A percentile compares a stretch with the other conserved stretches of the same genome.
phyloP scores from a whole-genome alignment of 202 grass and related monocot genomes.

The Schoenoplectus tabernaemontani region DNA sequence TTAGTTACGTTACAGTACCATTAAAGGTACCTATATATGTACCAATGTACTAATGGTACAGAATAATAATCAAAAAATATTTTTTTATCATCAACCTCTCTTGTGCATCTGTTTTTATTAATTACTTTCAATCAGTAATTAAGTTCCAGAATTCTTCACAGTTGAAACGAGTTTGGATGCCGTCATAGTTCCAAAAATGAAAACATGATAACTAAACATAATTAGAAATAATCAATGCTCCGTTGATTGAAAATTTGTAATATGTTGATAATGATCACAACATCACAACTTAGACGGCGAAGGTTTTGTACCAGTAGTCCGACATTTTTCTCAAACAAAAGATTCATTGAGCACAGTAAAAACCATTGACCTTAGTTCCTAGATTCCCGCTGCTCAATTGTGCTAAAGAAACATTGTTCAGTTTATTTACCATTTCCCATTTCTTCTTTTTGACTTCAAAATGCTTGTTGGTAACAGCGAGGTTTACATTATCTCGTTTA shows the following conservation, averaged over 20 bases:
- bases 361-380: slow-evolving; percentile 9
- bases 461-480: slow-evolving; percentile 27
- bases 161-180: too few species aligned
- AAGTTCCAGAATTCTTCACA: too few species aligned
- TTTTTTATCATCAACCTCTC: too few species aligned
- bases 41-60: too few species aligned
- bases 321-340: not conserved
- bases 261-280: not conserved
- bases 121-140: too few species aligned
- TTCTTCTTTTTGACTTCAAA: not conserved
- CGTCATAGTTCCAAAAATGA: not conserved
- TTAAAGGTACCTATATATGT: too few species aligned
- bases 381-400: slow-evolving; percentile 2
- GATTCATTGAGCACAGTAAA: not conserved
- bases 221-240: not conserved
- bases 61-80: too few species aligned
- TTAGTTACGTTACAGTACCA: too few species aligned
- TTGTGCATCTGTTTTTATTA: too few species aligned
- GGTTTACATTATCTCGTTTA: not conserved
- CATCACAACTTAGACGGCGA: too few species aligned
- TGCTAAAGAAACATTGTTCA: not conserved
- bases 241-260: not conserved
- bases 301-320: not conserved
- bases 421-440: not conserved
- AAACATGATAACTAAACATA: not conserved